These are phyloP conservation scores for Sphaceloma murrayae DNA, from an alignment of 2,329 filamentous ascomycete genomes.

Conservation along the genomic window DNA sequence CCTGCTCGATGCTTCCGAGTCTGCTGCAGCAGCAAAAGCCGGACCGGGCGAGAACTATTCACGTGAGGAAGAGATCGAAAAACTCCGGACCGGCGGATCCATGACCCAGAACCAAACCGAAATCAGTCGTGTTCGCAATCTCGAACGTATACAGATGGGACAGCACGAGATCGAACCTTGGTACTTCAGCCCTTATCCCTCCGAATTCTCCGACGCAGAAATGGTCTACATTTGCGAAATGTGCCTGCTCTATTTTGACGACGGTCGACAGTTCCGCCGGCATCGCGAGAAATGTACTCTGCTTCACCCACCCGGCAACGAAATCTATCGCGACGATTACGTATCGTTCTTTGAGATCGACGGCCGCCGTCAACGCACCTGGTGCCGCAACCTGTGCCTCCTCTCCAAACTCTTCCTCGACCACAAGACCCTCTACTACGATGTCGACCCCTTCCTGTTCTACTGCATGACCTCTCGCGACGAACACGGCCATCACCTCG, in stretches of 20 bases:
- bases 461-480: slow-evolving; percentile 93
- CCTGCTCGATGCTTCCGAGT: slow-evolving; percentile 43
- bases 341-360: slow-evolving; percentile 98
- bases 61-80: slow-evolving; percentile 89
- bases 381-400: slow-evolving; percentile 91
- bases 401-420: slow-evolving; percentile 94
- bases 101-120: slow-evolving; percentile 99
- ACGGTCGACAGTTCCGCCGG: slow-evolving; percentile 69
- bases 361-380: slow-evolving; percentile 83
- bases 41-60: slow-evolving; percentile 49
- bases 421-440: slow-evolving; percentile 97
- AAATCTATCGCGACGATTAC: slow-evolving; percentile 91
- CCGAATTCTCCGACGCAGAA: slow-evolving; percentile 77
- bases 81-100: slow-evolving; percentile 83
- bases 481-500: slow-evolving; percentile 82
- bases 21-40: slow-evolving; percentile 45
- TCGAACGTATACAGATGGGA: slow-evolving; percentile 90
- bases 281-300: slow-evolving; percentile 86
- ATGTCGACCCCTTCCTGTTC: slow-evolving; percentile 97
- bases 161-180: slow-evolving; percentile 86
- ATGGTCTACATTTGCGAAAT: slow-evolving; percentile 96
- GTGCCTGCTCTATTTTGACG: slow-evolving; percentile 83
- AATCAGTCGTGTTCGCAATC: slow-evolving; percentile 88
- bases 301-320: slow-evolving; percentile 89
- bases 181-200: slow-evolving; percentile 98